Conservation (phyloP, 139 green algal genomes). For the Tetradesmus lagerheimii region DNA sequence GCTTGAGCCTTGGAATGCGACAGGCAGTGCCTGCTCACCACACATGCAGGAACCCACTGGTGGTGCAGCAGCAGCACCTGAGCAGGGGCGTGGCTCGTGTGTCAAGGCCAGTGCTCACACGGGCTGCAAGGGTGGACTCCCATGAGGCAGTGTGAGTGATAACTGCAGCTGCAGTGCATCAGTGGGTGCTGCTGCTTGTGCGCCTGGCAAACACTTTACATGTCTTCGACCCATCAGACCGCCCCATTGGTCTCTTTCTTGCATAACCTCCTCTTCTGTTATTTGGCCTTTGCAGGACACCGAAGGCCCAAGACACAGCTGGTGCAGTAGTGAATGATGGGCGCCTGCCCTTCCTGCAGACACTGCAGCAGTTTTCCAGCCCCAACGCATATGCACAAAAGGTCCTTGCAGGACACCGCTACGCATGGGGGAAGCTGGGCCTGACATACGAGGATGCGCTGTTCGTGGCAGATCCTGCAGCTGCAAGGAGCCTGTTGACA, state of each 20-base stretch:
- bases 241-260: too few relatives aligned
- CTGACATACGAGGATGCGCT: background rate
- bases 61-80: background rate
- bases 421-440: conserved; percentile 15
- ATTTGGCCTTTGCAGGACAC: background rate
- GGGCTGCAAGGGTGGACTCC: background rate
- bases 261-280: too few relatives aligned
- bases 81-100: background rate
- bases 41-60: background rate
- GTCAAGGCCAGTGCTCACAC: background rate
- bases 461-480: conserved; percentile 29
- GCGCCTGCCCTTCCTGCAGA: background rate
- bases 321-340: conserved; percentile 16
- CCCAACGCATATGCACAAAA: conserved; percentile 17
- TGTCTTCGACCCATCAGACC: too few relatives aligned
- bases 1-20: background rate
- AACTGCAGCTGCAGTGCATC: background rate
- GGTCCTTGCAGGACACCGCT: conserved; percentile 16
- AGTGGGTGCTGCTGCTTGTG: too few relatives aligned
- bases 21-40: background rate
- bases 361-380: conserved; percentile 7
- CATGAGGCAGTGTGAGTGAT: background rate
- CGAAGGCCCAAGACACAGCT: background rate
- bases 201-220: too few relatives aligned
- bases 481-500: background rate